Conservation (phyloP, 2,329 filamentous ascomycete species). For the Epichloe gansuensis region DNA sequence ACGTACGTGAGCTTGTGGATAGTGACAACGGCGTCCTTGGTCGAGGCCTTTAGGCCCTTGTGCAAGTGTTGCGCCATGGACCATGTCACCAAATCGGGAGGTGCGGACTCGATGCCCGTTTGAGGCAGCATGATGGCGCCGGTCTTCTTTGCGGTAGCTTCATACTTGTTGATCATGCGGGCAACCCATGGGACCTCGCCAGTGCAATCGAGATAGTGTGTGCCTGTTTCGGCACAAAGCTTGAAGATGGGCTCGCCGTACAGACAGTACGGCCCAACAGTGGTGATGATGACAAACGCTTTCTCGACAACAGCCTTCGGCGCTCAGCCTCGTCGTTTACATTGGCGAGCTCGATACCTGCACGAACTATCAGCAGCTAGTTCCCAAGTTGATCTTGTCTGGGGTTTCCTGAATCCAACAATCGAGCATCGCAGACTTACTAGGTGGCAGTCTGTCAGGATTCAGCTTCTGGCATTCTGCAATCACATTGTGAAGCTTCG, state of each 20-base stretch:
- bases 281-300: slow-evolving; percentile 42
- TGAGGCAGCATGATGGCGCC: slow-evolving; percentile 52
- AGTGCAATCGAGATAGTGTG: slow-evolving; percentile 53
- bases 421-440: slow-evolving; percentile 29
- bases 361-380: neutral
- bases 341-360: slow-evolving; percentile 41
- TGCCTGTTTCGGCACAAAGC: slow-evolving; percentile 49
- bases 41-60: slow-evolving; percentile 34
- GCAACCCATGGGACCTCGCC: slow-evolving; percentile 47
- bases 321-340: slow-evolving; percentile 31
- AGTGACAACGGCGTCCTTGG: slow-evolving; percentile 41
- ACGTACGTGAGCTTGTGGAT: slow-evolving; percentile 30
- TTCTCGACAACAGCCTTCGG: slow-evolving; percentile 40
- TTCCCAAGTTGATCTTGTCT: neutral
- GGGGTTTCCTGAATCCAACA: neutral
- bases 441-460: slow-evolving; percentile 57
- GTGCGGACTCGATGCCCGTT: slow-evolving; percentile 49
- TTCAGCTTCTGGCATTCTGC: slow-evolving; percentile 54
- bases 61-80: slow-evolving; percentile 38
- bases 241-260: slow-evolving; percentile 48
- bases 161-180: slow-evolving; percentile 50
- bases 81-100: slow-evolving; percentile 47
- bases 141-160: slow-evolving; percentile 35
- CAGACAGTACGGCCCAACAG: slow-evolving; percentile 45
- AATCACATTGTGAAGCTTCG: slow-evolving; percentile 60